Evolutionary conservation across 495 filamentous ascomycete species (phyloP).

Genomic region (Talaromyces ruber): DNA sequence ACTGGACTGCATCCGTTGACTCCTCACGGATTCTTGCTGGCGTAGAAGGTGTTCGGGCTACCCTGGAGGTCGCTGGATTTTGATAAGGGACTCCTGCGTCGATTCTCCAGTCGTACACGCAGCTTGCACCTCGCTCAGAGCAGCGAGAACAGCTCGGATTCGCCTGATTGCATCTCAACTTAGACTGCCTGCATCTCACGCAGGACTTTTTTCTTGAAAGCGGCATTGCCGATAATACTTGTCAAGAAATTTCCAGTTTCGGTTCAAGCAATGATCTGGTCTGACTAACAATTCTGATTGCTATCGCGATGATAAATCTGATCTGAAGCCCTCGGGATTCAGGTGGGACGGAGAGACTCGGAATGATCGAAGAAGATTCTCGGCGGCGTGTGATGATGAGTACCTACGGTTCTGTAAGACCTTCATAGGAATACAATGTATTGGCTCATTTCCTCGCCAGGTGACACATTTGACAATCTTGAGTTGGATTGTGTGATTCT

Average conservation of each 20-base stretch:
- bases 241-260: not conserved
- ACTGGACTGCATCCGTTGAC: not conserved
- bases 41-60: not conserved
- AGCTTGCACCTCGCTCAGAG: not conserved
- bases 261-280: not conserved
- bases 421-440: not conserved
- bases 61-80: not conserved
- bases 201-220: slow-evolving; percentile 5
- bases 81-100: not conserved
- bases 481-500: not conserved
- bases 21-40: not conserved
- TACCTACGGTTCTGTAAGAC: no score
- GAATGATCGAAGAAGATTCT: not conserved
- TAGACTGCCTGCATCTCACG: slow-evolving; percentile 5
- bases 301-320: not conserved
- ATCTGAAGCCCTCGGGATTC: slow-evolving; percentile 1
- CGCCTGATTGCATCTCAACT: slow-evolving; percentile 1
- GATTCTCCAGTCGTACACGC: slow-evolving; percentile 3
- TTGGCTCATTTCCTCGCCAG: not conserved
- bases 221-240: not conserved
- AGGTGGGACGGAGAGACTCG: not conserved
- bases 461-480: not conserved
- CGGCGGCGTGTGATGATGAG: no score
- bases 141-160: slow-evolving; percentile 4
- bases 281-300: not conserved